Conservation (phyloP, 2,329 filamentous ascomycete genomes). For the Chrysosporium queenslandicum region DNA sequence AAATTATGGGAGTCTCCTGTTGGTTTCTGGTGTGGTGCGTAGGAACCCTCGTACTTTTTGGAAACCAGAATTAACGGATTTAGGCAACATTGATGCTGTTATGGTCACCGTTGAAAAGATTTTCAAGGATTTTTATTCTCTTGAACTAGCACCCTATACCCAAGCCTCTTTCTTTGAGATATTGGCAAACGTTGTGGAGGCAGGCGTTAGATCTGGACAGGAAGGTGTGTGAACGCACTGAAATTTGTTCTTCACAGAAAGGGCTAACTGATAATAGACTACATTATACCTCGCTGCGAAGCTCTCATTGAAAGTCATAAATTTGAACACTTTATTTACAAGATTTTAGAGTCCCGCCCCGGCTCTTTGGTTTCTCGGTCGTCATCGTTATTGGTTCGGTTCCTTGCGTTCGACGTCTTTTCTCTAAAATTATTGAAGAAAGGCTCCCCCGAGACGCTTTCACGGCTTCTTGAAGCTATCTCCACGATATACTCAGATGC, state of each 20-base stretch:
- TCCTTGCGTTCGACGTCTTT: constrained; percentile 5
- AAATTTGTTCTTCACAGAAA: neutral
- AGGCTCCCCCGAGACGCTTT: neutral
- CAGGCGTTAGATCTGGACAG: constrained; percentile 23
- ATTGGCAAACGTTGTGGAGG: constrained; percentile 29
- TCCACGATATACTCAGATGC: constrained; percentile 20
- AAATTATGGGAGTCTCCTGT: constrained; percentile 27
- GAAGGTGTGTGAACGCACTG: constrained; percentile 26
- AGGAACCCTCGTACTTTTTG: neutral
- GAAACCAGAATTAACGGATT: neutral
- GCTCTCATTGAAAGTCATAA: neutral
- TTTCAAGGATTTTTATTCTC: constrained; percentile 23
- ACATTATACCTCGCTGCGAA: constrained; percentile 4
- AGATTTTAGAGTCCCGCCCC: neutral
- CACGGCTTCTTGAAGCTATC: constrained; percentile 3
- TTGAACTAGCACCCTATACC: constrained; percentile 28
- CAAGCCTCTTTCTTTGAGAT: constrained; percentile 31
- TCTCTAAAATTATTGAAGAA: neutral
- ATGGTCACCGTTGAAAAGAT: constrained; percentile 22
- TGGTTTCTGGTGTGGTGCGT: constrained; percentile 27
- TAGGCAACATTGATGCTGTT: constrained; percentile 26
- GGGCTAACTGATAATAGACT: constrained; percentile 2
- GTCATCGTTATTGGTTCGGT: constrained; percentile 8
- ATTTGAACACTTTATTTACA: neutral
- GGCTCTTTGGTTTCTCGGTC: constrained; percentile 5